Evolutionary conservation across 23 red algal genomes (phyloP).

Genomic region (Cyanidioschyzon merolae): DNA sequence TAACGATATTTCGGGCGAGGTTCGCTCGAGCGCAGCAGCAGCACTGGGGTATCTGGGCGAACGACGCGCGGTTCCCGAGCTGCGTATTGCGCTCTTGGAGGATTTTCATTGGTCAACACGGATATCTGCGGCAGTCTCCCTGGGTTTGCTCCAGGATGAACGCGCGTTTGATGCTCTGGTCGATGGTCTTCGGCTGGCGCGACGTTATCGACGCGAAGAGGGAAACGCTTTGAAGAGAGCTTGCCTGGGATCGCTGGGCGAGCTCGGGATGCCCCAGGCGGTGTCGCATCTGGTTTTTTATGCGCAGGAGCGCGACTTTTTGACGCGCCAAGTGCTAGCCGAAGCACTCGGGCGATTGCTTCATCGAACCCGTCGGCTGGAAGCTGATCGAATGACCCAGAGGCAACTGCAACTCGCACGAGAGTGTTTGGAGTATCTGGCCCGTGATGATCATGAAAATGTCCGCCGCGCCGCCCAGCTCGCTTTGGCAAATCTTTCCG

Average conservation of each 20-base stretch:
- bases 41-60: slow-evolving; percentile 27
- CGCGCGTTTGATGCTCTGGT: slow-evolving; percentile 4
- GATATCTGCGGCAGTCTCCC: slow-evolving; percentile 9
- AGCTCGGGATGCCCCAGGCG: slow-evolving; percentile 9
- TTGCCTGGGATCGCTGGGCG: slow-evolving; percentile 16
- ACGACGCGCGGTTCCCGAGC: background rate
- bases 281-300: slow-evolving; percentile 10
- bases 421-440: slow-evolving; percentile 3
- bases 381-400: background rate
- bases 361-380: background rate
- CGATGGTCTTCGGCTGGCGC: background rate
- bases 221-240: background rate
- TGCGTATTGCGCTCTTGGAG: slow-evolving; percentile 18
- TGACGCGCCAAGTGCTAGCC: slow-evolving; percentile 15
- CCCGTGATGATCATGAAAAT: background rate
- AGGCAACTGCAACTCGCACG: background rate
- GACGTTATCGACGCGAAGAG: background rate
- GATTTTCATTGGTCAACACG: slow-evolving; percentile 25
- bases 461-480: background rate
- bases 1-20: slow-evolving; percentile 3
- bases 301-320: slow-evolving; percentile 5
- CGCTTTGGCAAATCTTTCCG: background rate
- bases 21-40: slow-evolving; percentile 14
- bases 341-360: slow-evolving; percentile 14
- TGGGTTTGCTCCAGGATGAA: slow-evolving; percentile 27